Percentiles rank a stretch among this genome's conserved stretches.
Evolutionary conservation across 2,329 filamentous ascomycete species (phyloP).

Genomic region (Microdochium nivale): DNA sequence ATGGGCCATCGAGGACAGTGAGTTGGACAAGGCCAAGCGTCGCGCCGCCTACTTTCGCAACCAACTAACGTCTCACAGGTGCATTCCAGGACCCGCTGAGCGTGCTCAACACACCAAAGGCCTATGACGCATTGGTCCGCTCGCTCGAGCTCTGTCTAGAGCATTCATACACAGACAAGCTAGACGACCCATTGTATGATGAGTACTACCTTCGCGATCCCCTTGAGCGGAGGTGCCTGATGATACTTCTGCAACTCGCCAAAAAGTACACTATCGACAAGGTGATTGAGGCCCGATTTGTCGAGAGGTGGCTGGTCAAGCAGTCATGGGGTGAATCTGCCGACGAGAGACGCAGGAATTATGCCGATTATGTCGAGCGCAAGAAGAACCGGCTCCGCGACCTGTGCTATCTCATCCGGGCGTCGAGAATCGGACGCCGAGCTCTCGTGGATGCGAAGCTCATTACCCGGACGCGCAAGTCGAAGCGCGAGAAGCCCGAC

Average conservation of each 20-base stretch:
- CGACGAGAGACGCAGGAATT: slow-evolving; percentile 45
- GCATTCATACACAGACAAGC: slow-evolving; percentile 39
- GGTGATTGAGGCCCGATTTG: slow-evolving; percentile 54
- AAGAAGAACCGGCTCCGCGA: slow-evolving; percentile 45
- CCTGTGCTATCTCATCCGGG: slow-evolving; percentile 40
- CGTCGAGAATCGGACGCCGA: slow-evolving; percentile 39
- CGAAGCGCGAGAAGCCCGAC: slow-evolving; percentile 14
- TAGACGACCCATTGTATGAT: slow-evolving; percentile 50
- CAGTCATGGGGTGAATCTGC: slow-evolving; percentile 58
- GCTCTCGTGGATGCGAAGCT: slow-evolving; percentile 42
- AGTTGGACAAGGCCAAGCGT: too few relatives aligned
- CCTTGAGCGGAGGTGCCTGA: slow-evolving; percentile 50
- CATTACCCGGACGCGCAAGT: slow-evolving; percentile 23
- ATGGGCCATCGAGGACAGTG: slow-evolving; percentile 42
- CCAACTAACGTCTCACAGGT: slow-evolving; percentile 18
- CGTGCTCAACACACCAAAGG: slow-evolving; percentile 39
- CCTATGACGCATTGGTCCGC: slow-evolving; percentile 49
- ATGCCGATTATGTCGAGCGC: slow-evolving; percentile 38
- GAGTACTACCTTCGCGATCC: slow-evolving; percentile 55
- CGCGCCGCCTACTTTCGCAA: too few relatives aligned
- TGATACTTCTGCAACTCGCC: slow-evolving; percentile 50
- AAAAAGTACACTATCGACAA: slow-evolving; percentile 47
- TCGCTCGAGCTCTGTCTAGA: slow-evolving; percentile 48
- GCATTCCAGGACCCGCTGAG: slow-evolving; percentile 28
- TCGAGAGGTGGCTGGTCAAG: slow-evolving; percentile 65